Evolutionary conservation across 2,329 filamentous ascomycete species (phyloP), one percentile per base, ranked within the genome.

Genomic region (Phaeomoniella chlamydospora): DNA sequence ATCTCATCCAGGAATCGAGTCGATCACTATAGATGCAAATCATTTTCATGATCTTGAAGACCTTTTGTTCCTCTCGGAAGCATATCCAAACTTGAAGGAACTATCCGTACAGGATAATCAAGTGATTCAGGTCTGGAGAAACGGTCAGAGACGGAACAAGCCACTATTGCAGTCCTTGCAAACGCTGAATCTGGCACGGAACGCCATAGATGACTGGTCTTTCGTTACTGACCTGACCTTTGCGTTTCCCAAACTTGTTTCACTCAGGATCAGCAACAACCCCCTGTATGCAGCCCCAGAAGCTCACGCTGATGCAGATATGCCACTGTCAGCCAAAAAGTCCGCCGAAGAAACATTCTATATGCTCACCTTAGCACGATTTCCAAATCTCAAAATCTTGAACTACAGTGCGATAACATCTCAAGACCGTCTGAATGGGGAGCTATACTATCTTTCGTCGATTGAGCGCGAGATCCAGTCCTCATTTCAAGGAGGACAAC

Each of bases 371-470:
- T 41, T 49, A 11, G 46, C 43, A 5, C 39, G 47, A 4, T 37
- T 49, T n/a, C 40, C 58, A 60, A 29, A 56, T 52, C 37, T 61
- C 52, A 35, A 36, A 47, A 16, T 48, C 68, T 16, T 70, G 13
- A 64, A 65, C 40, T 62, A 59, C 44, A 58, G 76, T 42, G 61
- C 64, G 12, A 77, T 96, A 45, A 77, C 76, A 0, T 47, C 65
- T 1, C 73, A 78, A 30, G 87, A 96, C 53, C 75, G 88, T 13
- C 68, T 74, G 37, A 90, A 96, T 49, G 86, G 86, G 3, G 90
- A 96, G 48, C 78, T 88, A 49, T 98, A 93, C 55, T 98, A 98
- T 54, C 72, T 96, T 9, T 83, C 79, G 1, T 72, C 81, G 37
- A 90, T 94, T 39, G 81, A 72, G 9, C 77, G 76, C 42, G 82